phyloP scores from a whole-genome alignment of 164 flowering plant species.

The Stephania yunnanensis region DNA sequence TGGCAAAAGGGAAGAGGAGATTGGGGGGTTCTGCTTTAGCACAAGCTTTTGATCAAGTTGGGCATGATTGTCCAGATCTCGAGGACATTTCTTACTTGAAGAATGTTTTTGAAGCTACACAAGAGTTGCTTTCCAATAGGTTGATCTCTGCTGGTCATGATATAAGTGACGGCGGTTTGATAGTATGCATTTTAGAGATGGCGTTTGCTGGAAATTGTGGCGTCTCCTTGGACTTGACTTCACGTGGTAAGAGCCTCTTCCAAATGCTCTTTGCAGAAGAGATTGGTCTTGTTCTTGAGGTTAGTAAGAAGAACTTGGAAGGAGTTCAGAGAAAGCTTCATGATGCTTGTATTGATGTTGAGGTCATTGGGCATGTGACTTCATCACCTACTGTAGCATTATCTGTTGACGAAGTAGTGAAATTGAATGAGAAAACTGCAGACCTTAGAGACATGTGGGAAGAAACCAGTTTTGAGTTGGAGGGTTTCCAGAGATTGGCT shows the following conservation, averaged over 20 bases:
- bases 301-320: slow-evolving; percentile 47
- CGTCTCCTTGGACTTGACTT: slow-evolving; percentile 43
- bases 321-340: slow-evolving; percentile 39
- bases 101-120: slow-evolving; percentile 61
- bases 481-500: slow-evolving; percentile 63
- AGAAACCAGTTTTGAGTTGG: slow-evolving; percentile 85
- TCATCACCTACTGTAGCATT: slow-evolving; percentile 39
- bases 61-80: slow-evolving; percentile 80
- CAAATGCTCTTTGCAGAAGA: slow-evolving; percentile 82
- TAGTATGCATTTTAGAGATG: slow-evolving; percentile 73
- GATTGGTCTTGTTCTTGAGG: slow-evolving; percentile 83
- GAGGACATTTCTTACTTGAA: slow-evolving; percentile 81
- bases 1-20: slow-evolving; percentile 76
- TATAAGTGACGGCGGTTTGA: slow-evolving; percentile 87
- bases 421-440: slow-evolving; percentile 51
- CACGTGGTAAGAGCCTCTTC: slow-evolving; percentile 44
- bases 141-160: slow-evolving; percentile 93
- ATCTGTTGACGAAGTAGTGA: slow-evolving; percentile 49
- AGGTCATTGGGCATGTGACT: slow-evolving; percentile 28
- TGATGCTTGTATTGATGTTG: slow-evolving; percentile 35
- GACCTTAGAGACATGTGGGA: slow-evolving; percentile 89
- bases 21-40: slow-evolving; percentile 98
- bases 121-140: slow-evolving; percentile 51
- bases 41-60: slow-evolving; percentile 81
- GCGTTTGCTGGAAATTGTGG: slow-evolving; percentile 98